phyloP scores from a whole-genome alignment of 2,329 filamentous ascomycete genomes.

The Sodiomyces alkalinus region DNA sequence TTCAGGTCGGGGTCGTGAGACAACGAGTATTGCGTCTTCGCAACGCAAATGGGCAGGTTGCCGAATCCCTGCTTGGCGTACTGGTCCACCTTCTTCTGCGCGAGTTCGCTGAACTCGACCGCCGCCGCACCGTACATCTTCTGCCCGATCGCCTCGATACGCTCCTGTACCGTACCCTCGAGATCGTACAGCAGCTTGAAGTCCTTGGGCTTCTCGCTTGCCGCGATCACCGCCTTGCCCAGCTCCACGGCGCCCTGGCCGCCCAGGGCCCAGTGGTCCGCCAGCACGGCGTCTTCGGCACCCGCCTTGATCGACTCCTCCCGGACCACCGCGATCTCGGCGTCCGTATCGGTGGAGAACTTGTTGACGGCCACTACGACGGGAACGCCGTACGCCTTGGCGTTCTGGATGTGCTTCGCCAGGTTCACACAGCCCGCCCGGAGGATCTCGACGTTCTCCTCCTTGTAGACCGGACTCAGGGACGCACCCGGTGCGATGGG shows the following conservation, averaged over 20 bases:
- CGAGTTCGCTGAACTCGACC: conserved; percentile 86
- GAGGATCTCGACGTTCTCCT: conserved; percentile 86
- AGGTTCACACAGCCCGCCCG: conserved; percentile 86
- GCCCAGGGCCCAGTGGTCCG: conserved; percentile 95
- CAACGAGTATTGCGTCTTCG: conserved; percentile 96
- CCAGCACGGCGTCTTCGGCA: conserved; percentile 81
- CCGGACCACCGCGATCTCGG: conserved; percentile 75
- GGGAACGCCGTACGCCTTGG: conserved; percentile 75
- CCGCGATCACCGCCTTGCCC: conserved; percentile 71
- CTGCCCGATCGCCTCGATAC: conserved; percentile 80
- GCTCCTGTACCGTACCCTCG: conserved; percentile 67
- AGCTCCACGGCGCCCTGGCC: conserved; percentile 81
- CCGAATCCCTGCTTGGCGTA: conserved; percentile 87
- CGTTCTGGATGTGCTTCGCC: conserved; percentile 88
- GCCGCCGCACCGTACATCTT: conserved; percentile 86
- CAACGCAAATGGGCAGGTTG: conserved; percentile 88
- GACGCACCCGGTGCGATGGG: conserved; percentile 77
- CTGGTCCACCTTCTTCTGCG: conserved; percentile 90
- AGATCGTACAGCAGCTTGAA: conserved; percentile 78
- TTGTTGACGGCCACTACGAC: conserved; percentile 97
- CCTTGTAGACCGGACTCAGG: conserved; percentile 75
- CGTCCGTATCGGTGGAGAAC: conserved; percentile 85
- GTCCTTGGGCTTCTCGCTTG: conserved; percentile 69
- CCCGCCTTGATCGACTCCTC: conserved; percentile 87
- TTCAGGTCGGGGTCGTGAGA: conserved; percentile 88